These are phyloP conservation scores for Stellera chamaejasme DNA, from an alignment of 345 rosid species.

Conservation along the genomic window DNA sequence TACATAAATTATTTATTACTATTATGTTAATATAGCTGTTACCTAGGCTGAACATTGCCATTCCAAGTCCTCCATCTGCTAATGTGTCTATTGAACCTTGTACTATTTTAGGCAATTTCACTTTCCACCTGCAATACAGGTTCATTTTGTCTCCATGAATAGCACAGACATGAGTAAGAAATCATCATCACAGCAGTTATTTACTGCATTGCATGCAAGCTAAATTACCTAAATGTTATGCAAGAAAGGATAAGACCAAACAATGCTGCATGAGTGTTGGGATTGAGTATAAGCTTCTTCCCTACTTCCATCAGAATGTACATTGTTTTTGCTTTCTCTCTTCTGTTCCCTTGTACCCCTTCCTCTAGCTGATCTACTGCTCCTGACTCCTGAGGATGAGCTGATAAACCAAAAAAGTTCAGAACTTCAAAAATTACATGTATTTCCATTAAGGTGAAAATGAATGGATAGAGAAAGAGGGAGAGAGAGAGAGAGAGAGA, in stretches of 20 bases:
- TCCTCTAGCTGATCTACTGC: conserved; percentile 16
- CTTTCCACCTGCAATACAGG: conserved; percentile 40
- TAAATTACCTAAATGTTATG: conserved; percentile 47
- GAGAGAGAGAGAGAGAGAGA: too few relatives aligned
- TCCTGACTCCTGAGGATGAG: conserved; percentile 21
- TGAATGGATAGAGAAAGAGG: too few relatives aligned
- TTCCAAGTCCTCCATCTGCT: conserved; percentile 78
- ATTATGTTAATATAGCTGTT: not conserved
- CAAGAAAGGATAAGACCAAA: conserved; percentile 61
- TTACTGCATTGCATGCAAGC: too few relatives aligned
- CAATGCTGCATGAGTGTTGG: conserved; percentile 65
- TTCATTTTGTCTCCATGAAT: not conserved
- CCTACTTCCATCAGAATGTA: conserved; percentile 45
- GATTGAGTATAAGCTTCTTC: conserved; percentile 52
- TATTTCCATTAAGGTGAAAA: too few relatives aligned
- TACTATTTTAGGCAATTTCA: conserved; percentile 51
- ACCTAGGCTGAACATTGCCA: conserved; percentile 96
- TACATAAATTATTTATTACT: not conserved
- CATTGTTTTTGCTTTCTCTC: conserved; percentile 29
- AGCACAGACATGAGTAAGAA: too few relatives aligned
- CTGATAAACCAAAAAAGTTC: conserved; percentile 15
- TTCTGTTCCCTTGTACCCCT: conserved; percentile 28
- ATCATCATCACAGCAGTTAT: too few relatives aligned
- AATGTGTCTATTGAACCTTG: conserved; percentile 48
- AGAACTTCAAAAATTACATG: too few relatives aligned